phyloP scores from a whole-genome alignment of 495 filamentous ascomycete genomes.

The Aspergillus conjunctus region DNA sequence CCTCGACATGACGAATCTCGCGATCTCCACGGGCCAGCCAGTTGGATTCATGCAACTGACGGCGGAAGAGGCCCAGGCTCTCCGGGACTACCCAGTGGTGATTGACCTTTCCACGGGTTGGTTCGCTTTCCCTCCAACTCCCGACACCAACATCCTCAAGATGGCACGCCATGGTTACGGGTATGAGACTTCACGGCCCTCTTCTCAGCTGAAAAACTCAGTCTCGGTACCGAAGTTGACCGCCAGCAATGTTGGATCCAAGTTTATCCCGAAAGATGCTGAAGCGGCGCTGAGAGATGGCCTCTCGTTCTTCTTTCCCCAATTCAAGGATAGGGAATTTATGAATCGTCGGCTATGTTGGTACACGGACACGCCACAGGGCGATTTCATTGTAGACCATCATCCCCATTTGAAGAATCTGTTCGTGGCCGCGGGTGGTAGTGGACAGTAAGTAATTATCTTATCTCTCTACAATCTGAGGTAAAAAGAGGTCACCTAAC shows the following conservation, averaged over 20 bases:
- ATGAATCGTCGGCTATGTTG: conserved; percentile 48
- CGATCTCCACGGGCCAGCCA: neutral
- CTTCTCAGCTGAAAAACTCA: too few species aligned
- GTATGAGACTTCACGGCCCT: conserved; percentile 1
- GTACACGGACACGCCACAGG: conserved; percentile 29
- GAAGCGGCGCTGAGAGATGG: conserved; percentile 42
- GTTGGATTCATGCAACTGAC: neutral
- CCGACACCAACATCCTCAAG: neutral
- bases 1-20: conserved; percentile 50
- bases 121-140: neutral
- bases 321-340: conserved; percentile 60
- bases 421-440: conserved; percentile 21
- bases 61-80: neutral
- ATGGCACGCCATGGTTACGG: conserved; percentile 1
- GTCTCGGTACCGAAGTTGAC: too few species aligned
- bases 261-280: conserved; percentile 19
- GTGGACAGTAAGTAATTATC: conserved; percentile 32
- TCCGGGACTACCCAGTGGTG: neutral
- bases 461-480: too few species aligned
- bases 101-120: neutral
- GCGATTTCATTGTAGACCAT: conserved; percentile 29
- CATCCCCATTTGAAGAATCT: conserved; percentile 23
- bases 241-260: too few species aligned
- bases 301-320: conserved; percentile 57
- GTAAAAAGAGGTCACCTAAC: too few species aligned